Evolutionary conservation across 75 land plant genomes (phyloP).

Genomic region (Ceratopteris richardii): DNA sequence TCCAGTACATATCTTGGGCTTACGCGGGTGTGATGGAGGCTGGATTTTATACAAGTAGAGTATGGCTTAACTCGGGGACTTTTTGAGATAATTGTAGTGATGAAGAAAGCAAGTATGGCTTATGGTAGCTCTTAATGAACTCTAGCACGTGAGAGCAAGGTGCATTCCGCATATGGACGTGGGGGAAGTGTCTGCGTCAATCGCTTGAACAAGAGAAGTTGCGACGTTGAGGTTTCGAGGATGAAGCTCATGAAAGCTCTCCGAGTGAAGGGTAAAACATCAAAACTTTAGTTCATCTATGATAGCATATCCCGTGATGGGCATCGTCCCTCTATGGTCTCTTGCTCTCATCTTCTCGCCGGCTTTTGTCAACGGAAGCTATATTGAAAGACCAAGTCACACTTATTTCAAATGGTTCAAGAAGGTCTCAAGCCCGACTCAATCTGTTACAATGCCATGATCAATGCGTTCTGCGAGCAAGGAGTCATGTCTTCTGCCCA

Average conservation of each 20-base stretch:
- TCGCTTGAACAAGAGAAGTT: neutral
- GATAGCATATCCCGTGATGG: neutral
- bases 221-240: neutral
- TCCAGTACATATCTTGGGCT: no score
- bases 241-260: neutral
- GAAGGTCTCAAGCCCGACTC: constrained; percentile 41
- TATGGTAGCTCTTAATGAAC: no score
- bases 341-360: neutral
- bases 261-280: neutral
- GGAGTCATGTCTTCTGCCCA: constrained; percentile 56
- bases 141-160: neutral
- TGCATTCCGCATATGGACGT: neutral
- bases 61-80: no score
- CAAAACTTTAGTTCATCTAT: neutral
- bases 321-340: neutral
- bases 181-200: neutral
- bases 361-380: neutral
- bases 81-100: no score
- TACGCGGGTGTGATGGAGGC: no score
- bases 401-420: neutral
- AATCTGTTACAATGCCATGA: constrained; percentile 69
- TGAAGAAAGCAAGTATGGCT: no score
- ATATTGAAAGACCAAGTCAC: neutral
- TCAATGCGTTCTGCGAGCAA: constrained; percentile 64
- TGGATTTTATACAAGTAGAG: no score